phyloP scores from a whole-genome alignment of 352 stramenopile genomes.

The Globisporangium apiculatum region DNA sequence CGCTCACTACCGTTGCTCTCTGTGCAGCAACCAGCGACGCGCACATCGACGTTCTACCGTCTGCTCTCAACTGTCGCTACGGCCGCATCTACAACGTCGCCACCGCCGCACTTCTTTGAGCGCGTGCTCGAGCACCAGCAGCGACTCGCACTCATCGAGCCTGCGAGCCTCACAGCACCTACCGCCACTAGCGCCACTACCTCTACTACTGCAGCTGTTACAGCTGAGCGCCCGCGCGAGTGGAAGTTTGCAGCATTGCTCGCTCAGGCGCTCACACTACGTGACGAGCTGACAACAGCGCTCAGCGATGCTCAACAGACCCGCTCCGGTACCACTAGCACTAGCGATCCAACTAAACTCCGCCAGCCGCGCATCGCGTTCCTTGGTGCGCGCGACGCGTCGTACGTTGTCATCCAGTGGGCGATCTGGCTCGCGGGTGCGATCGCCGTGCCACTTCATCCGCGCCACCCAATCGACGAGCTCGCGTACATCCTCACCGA shows the following conservation, averaged over 20 bases:
- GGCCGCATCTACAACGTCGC: not conserved
- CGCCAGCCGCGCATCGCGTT: conserved; percentile 30
- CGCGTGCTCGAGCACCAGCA: conserved; percentile 17
- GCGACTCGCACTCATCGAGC: conserved; percentile 13
- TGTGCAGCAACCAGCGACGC: not conserved
- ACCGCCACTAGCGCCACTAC: not conserved
- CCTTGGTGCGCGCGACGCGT: conserved; percentile 33
- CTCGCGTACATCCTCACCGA: conserved; percentile 72
- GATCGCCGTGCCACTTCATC: conserved; percentile 60
- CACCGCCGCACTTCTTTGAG: conserved; percentile 18
- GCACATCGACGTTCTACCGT: not conserved
- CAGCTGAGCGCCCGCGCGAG: not conserved
- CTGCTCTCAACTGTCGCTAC: not conserved
- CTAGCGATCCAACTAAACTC: not conserved
- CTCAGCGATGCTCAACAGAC: conserved; percentile 3
- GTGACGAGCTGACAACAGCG: conserved; percentile 18
- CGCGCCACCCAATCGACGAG: conserved; percentile 48
- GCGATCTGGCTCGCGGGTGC: conserved; percentile 64
- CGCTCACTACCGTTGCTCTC: not conserved
- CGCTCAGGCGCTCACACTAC: conserved; percentile 21
- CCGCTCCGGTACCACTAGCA: not conserved
- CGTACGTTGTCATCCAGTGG: conserved; percentile 68
- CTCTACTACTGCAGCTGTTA: not conserved
- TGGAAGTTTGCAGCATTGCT: conserved; percentile 47
- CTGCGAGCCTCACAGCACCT: not conserved